Evolutionary conservation across 805 yeast genomes (phyloP).

Genomic region (Ogataea philodendri): DNA sequence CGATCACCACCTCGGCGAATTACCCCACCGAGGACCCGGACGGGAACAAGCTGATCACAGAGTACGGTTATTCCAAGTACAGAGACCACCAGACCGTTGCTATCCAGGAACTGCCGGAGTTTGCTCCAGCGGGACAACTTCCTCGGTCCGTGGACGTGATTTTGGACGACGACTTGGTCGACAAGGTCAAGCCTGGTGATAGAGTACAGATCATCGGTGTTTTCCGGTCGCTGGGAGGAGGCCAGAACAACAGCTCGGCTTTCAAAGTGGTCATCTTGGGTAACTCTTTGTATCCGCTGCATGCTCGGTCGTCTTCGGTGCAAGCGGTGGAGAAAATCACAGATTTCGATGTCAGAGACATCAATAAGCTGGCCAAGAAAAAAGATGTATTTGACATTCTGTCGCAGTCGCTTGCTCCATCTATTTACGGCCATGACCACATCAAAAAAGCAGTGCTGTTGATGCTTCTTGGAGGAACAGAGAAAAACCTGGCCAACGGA

Average conservation of each 20-base stretch:
- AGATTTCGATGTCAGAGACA: conserved; percentile 81
- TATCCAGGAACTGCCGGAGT: conserved; percentile 96
- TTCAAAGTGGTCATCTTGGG: conserved; percentile 84
- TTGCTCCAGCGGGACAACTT: conserved; percentile 96
- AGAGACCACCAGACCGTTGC: conserved; percentile 92
- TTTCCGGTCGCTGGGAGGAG: conserved; percentile 86
- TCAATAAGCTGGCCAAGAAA: conserved; percentile 72
- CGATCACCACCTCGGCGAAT: conserved; percentile 75
- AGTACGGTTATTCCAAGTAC: conserved; percentile 89
- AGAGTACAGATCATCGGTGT: conserved; percentile 93
- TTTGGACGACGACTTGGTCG: conserved; percentile 94
- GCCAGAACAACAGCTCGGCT: conserved; percentile 55
- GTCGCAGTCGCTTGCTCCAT: conserved; percentile 88
- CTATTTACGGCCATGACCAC: conserved; percentile 89
- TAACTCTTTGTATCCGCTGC: conserved; percentile 84
- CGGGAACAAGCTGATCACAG: conserved; percentile 84
- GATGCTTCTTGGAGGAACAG: conserved; percentile 91
- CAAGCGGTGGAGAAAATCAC: conserved; percentile 73
- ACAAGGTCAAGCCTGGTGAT: conserved; percentile 91
- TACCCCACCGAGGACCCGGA: conserved; percentile 93
- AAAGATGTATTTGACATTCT: conserved; percentile 72
- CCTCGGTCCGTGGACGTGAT: conserved; percentile 91
- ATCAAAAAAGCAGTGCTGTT: conserved; percentile 88
- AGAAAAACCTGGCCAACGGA: conserved; percentile 90
- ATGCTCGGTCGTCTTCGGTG: conserved; percentile 69